Evolutionary conservation across 1,284 basidiomycete species (phyloP).

Genomic region (Papiliotrema terrestris): DNA sequence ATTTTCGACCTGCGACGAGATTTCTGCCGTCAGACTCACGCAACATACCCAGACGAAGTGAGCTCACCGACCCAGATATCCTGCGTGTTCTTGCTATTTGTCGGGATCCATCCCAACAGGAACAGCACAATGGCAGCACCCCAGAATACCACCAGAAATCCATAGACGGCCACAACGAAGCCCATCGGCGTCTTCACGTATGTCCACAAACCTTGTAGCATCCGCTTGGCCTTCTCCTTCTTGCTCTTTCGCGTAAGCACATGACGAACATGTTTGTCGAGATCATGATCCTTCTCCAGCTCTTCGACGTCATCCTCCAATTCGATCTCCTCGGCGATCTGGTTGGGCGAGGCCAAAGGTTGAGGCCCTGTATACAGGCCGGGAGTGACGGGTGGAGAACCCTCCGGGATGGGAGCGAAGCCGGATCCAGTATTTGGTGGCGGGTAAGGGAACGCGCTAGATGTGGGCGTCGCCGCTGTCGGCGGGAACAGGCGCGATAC

Average conservation of each 20-base stretch:
- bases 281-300: constrained; percentile 10
- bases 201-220: constrained; percentile 70
- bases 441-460: not conserved
- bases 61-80: constrained; percentile 43
- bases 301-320: not conserved
- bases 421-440: not conserved
- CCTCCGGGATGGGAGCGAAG: constrained; percentile 5
- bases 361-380: no score
- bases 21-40: constrained; percentile 54
- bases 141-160: constrained; percentile 73
- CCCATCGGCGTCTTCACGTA: constrained; percentile 74
- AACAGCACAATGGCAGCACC: constrained; percentile 81
- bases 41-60: not conserved
- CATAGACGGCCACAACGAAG: constrained; percentile 69
- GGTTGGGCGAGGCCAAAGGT: not conserved
- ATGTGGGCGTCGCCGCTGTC: not conserved
- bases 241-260: constrained; percentile 57
- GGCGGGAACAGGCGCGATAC: constrained; percentile 17
- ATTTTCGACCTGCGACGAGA: constrained; percentile 68
- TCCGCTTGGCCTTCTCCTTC: constrained; percentile 61
- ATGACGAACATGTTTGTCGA: constrained; percentile 66
- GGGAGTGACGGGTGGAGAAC: not conserved
- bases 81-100: constrained; percentile 31
- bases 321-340: not conserved
- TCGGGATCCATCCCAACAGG: constrained; percentile 51